These are phyloP conservation scores for Nothophaeocryptopus gaeumannii DNA, from an alignment of 2,329 filamentous ascomycete genomes.

Conservation along the genomic window DNA sequence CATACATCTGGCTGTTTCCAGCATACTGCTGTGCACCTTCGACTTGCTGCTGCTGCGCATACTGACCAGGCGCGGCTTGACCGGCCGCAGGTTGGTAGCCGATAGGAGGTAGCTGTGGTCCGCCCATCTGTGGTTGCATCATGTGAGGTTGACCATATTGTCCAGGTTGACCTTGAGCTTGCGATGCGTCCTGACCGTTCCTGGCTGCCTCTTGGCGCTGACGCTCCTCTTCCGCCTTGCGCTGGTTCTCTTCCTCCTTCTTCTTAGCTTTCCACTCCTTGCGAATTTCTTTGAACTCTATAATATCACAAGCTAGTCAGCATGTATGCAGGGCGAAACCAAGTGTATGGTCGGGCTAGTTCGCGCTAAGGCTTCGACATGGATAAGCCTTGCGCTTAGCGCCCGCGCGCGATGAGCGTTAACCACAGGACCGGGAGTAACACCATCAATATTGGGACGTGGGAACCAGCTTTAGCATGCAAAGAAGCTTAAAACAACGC, in stretches of 20 bases:
- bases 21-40: constrained; percentile 52
- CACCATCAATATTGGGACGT: constrained; percentile 16
- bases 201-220: constrained; percentile 64
- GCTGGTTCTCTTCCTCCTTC: constrained; percentile 92
- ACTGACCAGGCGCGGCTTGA: constrained; percentile 43
- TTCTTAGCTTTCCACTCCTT: constrained; percentile 99
- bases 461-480: constrained; percentile 10
- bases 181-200: constrained; percentile 52
- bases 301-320: constrained; percentile 36
- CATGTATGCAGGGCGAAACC: constrained; percentile 26
- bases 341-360: constrained; percentile 27
- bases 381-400: constrained; percentile 30
- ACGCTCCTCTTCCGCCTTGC: constrained; percentile 86
- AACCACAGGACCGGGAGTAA: constrained; percentile 27
- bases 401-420: constrained; percentile 29
- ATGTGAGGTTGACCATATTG: constrained; percentile 45
- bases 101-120: constrained; percentile 51
- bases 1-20: constrained; percentile 42
- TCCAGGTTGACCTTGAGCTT: constrained; percentile 48
- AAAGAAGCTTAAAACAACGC: constrained; percentile 19
- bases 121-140: constrained; percentile 46
- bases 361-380: constrained; percentile 32
- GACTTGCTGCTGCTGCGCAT: constrained; percentile 45
- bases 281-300: constrained; percentile 98
- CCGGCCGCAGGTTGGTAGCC: constrained; percentile 50